Conservation (phyloP, 768 basidiomycete species). For the Leccinum disarticulatum region DNA sequence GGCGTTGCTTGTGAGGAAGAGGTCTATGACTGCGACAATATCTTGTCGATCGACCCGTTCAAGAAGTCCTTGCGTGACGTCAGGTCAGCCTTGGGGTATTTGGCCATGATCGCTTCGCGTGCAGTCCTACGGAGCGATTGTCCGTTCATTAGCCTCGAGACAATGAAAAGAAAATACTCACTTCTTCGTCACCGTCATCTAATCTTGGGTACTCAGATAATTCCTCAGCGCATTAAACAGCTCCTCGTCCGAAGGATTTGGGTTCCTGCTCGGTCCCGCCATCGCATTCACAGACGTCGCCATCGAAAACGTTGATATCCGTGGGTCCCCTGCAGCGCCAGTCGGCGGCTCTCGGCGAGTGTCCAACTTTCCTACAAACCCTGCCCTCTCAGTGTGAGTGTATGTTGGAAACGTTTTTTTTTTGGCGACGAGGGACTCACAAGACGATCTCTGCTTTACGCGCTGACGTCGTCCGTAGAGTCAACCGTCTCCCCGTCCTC, state of each 20-base stretch:
- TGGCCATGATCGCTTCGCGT: conserved; percentile 80
- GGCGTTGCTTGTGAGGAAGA: neutral
- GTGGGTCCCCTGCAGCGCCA: conserved; percentile 46
- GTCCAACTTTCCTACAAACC: neutral
- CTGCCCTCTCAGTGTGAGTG: no score
- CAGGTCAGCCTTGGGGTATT: conserved; percentile 95
- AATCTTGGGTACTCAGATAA: conserved; percentile 87
- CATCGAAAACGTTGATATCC: conserved; percentile 86
- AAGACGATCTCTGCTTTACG: conserved; percentile 3
- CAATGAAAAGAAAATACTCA: conserved; percentile 39
- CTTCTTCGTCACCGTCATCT: conserved; percentile 97
- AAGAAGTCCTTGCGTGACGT: conserved; percentile 83
- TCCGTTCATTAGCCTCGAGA: neutral
- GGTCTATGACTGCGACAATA: conserved; percentile 85
- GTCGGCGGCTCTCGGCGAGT: neutral
- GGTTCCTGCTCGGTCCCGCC: conserved; percentile 71
- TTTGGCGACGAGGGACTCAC: neutral
- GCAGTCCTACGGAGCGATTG: conserved; percentile 59
- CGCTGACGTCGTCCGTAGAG: conserved; percentile 16
- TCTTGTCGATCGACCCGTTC: conserved; percentile 91
- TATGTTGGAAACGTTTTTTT: neutral
- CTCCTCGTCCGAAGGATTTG: conserved; percentile 85
- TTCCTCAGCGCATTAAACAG: conserved; percentile 78
- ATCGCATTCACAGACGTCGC: conserved; percentile 87
- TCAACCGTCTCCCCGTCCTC: conserved; percentile 15